Base-by-base conservation (phyloP, 2,329 filamentous ascomycete species). In the Claviceps paspali region DNA sequence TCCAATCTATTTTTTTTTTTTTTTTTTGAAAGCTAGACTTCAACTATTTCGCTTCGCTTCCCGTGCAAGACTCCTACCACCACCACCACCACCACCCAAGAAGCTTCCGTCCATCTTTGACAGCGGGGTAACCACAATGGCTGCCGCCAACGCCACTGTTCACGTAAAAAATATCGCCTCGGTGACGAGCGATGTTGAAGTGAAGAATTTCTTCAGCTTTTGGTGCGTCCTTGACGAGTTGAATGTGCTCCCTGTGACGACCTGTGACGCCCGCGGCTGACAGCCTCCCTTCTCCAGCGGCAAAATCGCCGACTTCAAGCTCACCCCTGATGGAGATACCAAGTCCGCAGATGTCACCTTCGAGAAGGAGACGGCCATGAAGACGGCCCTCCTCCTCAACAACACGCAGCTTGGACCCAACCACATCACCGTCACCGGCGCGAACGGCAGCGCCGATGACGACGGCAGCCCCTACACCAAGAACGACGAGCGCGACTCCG, bases 131-230 rank as follows among this genome's bases (percentile, higher is more conserved):
- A 26, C 23, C 26, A 36, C 31, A 34, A 45, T 42, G 41, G 38
- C 45, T 14, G n/a, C n/a, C n/a, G 28, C 39, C 38, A 41, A 39
- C 5, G 24, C 44, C 27, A 45, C 44, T 21, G 84, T 95, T 46
- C 67, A 87, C 64, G 87, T 96, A 52, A 82, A 82, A 64, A 87
- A 91, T 66, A 94, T 98, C 63, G 77, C 82, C 49, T 57, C 68
- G 44, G 64, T 79, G 57, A 95, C 88, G 40, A 76, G 73, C 48
- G 86, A 98, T 62, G 80, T 87, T 64, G 86, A 96, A 63, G 78
- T 98, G 51, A 77, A 76, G 54, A 87, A 94, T 56, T 98, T 98
- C 71, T 98, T 98, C 70, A 91, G 82, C 68, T 96, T 96, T 64
- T 81, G 76, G 84, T 88, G 70, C 57, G 74, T 42, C 19, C 22